Percentiles rank a stretch among this genome's conserved stretches.
Conservation (phyloP, 2,329 filamentous ascomycete genomes). For the Corniculantispora saksenae region DNA sequence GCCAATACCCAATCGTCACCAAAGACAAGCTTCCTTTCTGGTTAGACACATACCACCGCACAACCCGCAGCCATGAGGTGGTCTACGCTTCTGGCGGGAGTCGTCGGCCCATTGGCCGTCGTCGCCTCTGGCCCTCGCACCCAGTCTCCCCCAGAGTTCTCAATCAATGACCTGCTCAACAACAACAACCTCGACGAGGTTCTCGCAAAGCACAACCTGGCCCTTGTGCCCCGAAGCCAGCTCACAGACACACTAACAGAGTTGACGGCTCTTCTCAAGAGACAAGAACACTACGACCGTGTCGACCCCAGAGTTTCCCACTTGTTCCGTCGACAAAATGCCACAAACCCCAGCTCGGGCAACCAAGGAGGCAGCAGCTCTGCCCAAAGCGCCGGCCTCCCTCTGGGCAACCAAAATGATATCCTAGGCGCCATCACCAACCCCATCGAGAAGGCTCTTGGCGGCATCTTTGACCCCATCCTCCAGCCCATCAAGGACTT, state of each 20-base stretch:
- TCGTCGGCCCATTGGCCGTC: constrained; percentile 36
- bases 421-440: constrained; percentile 27
- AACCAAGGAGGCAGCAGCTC: constrained; percentile 14
- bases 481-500: constrained; percentile 29
- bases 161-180: constrained; percentile 43
- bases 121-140: constrained; percentile 30
- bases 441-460: constrained; percentile 22
- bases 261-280: constrained; percentile 42
- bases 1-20: constrained; percentile 16
- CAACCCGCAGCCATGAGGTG: constrained; percentile 37
- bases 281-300: constrained; percentile 25
- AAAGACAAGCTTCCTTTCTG: constrained; percentile 19
- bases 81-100: constrained; percentile 36
- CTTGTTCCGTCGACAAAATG: constrained; percentile 15
- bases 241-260: constrained; percentile 47
- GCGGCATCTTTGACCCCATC: constrained; percentile 25
- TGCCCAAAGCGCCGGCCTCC: constrained; percentile 20
- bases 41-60: constrained; percentile 14
- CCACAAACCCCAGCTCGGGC: constrained; percentile 19
- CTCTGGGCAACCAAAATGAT: constrained; percentile 16
- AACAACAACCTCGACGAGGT: constrained; percentile 45
- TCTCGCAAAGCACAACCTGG: constrained; percentile 45
- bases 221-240: constrained; percentile 46
- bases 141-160: constrained; percentile 33
- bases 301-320: constrained; percentile 16